Base-by-base conservation (phyloP, 257 asterid genomes). In the Nicotiana tomentosiformis region DNA sequence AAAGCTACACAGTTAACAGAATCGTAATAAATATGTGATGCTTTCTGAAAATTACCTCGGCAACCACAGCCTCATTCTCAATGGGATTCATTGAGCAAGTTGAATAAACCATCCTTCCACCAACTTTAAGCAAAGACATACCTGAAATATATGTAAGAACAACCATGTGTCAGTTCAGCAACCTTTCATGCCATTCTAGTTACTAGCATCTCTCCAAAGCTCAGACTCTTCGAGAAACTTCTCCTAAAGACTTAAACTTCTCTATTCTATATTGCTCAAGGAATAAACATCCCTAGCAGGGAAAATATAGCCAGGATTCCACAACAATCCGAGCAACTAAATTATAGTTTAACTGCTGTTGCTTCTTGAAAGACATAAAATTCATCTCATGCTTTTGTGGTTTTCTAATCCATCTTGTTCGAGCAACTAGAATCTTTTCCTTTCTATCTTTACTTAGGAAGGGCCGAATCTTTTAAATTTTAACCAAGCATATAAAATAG, bases 1-100 rank as follows among this genome's bases (percentile, higher is more conserved):
- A 46, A 5, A 49, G 9, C 80, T 70, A 70, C 79, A 70, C n/a
- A 69, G 23, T 39, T n/a, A 20, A 70, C 20, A 70, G 35, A 70
- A 70, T 20, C 2, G 11, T 70, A 12, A 70, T 12, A 11, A 74
- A 49, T 7, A 49, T 7, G 20, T 49, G 61, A 51, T 26, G 64
- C 62, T 74, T 74, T 26, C 80, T 74, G 62, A 51, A 53, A 82
- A 83, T 70, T 94, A 94, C 98, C 96, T 95, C 99, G 0, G 98
- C 93, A 81, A 96, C 99, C 70, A 93, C 99, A 80, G 99, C 97
- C 88, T 96, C 98, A 82, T 96, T 92, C 89, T 96, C 99, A 90
- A 93, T 87, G 57, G 99, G 99, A 86, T 96, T 96, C 98, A 96
- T 94, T 77, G 99, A 96, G 93, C 99, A 96, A 82, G 99, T 96